These are phyloP conservation scores for Calonectria pteridis DNA, from an alignment of 2,329 filamentous ascomycete species.

Conservation along the genomic window DNA sequence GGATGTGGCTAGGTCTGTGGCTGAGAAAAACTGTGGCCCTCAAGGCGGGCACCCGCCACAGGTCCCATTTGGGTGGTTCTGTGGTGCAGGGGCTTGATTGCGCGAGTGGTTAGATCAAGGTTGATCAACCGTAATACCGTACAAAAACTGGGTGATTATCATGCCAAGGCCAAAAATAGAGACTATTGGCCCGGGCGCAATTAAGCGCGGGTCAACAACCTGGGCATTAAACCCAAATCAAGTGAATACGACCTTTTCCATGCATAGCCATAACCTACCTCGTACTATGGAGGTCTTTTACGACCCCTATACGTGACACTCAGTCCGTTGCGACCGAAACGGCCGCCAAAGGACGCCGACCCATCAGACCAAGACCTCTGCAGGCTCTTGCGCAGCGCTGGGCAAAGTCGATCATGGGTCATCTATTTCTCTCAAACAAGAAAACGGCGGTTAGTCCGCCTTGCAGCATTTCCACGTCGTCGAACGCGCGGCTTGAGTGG, in stretches of 20 bases:
- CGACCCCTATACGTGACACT: slow-evolving; percentile 2
- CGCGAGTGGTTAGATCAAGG: neutral
- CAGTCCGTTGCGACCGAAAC: neutral
- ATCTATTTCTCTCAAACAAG: neutral
- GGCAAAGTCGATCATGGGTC: neutral
- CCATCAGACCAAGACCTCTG: neutral
- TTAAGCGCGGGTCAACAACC: neutral
- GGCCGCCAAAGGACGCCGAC: neutral
- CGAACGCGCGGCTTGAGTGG: neutral
- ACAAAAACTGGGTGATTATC: neutral
- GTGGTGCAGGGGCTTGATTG: neutral
- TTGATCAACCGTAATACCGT: neutral
- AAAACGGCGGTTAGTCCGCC: neutral
- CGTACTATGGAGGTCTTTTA: neutral
- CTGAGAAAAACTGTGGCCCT: neutral
- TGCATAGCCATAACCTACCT: neutral
- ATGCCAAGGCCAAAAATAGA: slow-evolving; percentile 12
- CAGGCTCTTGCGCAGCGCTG: neutral
- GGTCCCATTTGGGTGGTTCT: neutral
- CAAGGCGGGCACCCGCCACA: neutral
- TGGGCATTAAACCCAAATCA: neutral
- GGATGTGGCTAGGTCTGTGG: slow-evolving; percentile 31
- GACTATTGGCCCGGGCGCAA: neutral
- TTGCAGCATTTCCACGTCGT: neutral
- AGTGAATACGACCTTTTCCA: neutral